phyloP scores from a whole-genome alignment of 495 filamentous ascomycete species.

The Ascodesmis nigricans region DNA sequence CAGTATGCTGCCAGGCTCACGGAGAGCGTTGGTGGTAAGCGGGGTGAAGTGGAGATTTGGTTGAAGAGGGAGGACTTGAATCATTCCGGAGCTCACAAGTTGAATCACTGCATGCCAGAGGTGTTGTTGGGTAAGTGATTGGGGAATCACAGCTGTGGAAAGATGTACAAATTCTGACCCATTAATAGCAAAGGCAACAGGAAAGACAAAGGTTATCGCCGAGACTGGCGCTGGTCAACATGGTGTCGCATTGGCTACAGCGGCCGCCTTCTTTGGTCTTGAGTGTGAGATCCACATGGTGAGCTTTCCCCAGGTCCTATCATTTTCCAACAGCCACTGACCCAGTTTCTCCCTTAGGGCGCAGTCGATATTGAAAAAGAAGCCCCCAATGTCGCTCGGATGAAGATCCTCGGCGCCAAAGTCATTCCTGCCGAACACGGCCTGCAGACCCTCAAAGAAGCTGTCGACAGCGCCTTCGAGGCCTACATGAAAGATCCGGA shows the following conservation, averaged over 20 bases:
- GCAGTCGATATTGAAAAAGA: conserved; percentile 14
- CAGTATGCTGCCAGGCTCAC: conserved; percentile 13
- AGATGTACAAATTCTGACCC: conserved; percentile 20
- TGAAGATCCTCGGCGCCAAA: conserved; percentile 14
- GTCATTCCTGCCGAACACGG: conserved; percentile 9
- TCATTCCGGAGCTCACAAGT: conserved; percentile 25
- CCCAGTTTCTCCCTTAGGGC: no score
- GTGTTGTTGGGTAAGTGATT: not conserved
- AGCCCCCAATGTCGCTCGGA: conserved; percentile 11
- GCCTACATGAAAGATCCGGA: conserved; percentile 12
- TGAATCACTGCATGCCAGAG: conserved; percentile 13
- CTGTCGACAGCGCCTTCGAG: conserved; percentile 12
- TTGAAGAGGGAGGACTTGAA: conserved; percentile 16
- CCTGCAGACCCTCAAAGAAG: conserved; percentile 12
- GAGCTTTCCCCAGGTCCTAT: no score
- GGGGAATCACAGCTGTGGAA: not conserved
- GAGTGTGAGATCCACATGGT: conserved; percentile 17
- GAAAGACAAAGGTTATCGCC: conserved; percentile 13
- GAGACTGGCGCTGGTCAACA: conserved; percentile 17
- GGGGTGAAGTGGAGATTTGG: conserved; percentile 12
- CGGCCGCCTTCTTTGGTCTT: conserved; percentile 15
- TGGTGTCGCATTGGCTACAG: conserved; percentile 14
- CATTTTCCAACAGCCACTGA: no score
- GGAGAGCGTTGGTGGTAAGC: conserved; percentile 13
- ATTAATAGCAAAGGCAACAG: conserved; percentile 23